A percentile compares a stretch with the other conserved stretches of the same genome.
Conservation (phyloP, 1,284 basidiomycete genomes). For the Fistulina hepatica region DNA sequence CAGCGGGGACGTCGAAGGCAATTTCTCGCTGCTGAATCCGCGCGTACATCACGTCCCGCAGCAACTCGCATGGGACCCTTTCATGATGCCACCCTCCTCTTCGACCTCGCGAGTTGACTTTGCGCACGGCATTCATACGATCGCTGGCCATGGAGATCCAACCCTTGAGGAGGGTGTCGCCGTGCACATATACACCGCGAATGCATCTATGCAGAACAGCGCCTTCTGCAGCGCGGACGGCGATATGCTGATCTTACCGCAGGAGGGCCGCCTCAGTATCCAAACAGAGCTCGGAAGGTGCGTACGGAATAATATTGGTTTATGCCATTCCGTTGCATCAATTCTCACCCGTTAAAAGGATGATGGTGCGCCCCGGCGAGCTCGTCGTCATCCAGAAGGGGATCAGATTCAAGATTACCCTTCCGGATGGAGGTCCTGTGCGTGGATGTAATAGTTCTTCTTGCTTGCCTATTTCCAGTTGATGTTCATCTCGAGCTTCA, state of each 20-base stretch:
- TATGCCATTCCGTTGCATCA: not conserved
- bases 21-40: constrained; percentile 48
- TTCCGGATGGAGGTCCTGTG: constrained; percentile 30
- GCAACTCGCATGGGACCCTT: constrained; percentile 61
- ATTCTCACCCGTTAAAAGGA: constrained; percentile 17
- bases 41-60: constrained; percentile 53
- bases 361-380: constrained; percentile 58
- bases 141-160: constrained; percentile 56
- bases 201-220: constrained; percentile 50
- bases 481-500: constrained; percentile 5
- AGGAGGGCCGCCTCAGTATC: constrained; percentile 54
- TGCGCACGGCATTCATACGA: constrained; percentile 50
- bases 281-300: constrained; percentile 62
- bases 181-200: constrained; percentile 53
- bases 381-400: constrained; percentile 55
- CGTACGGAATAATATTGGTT: constrained; percentile 14
- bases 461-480: not conserved
- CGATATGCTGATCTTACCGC: constrained; percentile 58
- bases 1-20: constrained; percentile 53
- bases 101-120: constrained; percentile 42
- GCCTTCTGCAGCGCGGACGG: constrained; percentile 62
- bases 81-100: constrained; percentile 41
- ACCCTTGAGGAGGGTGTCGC: constrained; percentile 50
- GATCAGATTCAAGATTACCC: constrained; percentile 48
- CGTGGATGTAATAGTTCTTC: constrained; percentile 35